phyloP scores from a whole-genome alignment of 768 basidiomycete genomes.

The Lepiota subincarnata region DNA sequence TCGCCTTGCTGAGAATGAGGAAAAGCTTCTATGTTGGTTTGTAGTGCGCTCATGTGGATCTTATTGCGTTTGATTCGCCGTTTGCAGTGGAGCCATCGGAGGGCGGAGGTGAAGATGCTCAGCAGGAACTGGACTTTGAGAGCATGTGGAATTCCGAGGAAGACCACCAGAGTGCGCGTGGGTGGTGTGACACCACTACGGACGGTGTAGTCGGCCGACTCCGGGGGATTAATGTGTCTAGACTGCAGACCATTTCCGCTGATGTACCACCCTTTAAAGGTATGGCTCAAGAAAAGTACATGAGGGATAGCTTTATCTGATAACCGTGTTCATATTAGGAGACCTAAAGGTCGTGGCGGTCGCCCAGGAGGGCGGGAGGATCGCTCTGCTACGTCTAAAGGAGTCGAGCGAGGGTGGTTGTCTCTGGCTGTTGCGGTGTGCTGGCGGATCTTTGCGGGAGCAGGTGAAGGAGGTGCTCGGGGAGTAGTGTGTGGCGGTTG shows the following conservation, averaged over 20 bases:
- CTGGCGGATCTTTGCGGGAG: constrained; percentile 36
- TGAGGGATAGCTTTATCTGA: constrained; percentile 3
- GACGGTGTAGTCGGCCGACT: constrained; percentile 52
- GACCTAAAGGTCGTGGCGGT: constrained; percentile 60
- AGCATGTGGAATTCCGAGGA: constrained; percentile 52
- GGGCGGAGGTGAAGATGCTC: constrained; percentile 12
- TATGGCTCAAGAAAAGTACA: constrained; percentile 20
- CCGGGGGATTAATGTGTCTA: constrained; percentile 38
- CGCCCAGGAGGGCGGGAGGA: constrained; percentile 19
- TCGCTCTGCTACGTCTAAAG: constrained; percentile 48
- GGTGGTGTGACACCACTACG: constrained; percentile 63
- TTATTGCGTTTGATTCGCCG: constrained; percentile 74
- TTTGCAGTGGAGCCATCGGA: constrained; percentile 47
- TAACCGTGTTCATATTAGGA: constrained; percentile 34
- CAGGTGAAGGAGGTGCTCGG: constrained; percentile 40
- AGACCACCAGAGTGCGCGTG: constrained; percentile 41
- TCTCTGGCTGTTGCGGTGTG: constrained; percentile 65
- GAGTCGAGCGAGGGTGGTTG: constrained; percentile 68
- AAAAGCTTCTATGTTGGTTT: constrained; percentile 1
- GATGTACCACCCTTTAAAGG: constrained; percentile 62
- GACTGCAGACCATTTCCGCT: constrained; percentile 48
- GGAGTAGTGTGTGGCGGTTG: neutral
- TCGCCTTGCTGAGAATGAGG: neutral
- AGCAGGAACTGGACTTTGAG: constrained; percentile 44
- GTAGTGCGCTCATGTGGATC: constrained; percentile 41